Evolutionary conservation across 1,284 basidiomycete species (phyloP).

Genomic region (Nidula niveotomentosa): DNA sequence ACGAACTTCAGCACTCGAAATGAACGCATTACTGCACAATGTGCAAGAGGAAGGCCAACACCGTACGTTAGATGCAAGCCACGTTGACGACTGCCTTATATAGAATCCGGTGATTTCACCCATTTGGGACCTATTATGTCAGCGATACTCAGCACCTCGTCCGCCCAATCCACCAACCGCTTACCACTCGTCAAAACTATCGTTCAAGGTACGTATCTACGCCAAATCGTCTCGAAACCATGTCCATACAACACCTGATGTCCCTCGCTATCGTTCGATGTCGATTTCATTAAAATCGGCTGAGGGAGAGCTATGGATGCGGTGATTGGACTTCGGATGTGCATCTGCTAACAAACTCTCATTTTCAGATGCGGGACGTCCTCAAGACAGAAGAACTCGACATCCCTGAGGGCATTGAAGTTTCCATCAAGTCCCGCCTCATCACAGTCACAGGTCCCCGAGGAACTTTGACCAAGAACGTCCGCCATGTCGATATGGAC

Average conservation of each 20-base stretch:
- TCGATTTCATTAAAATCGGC: conserved; percentile 17
- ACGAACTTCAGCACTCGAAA: no score
- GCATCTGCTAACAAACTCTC: conserved; percentile 14
- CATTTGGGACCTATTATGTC: conserved; percentile 4
- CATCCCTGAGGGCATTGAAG: conserved; percentile 84
- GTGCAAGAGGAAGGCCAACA: no score
- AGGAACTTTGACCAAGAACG: conserved; percentile 87
- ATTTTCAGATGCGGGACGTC: conserved; percentile 82
- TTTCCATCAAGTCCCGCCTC: conserved; percentile 85
- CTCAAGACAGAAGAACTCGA: conserved; percentile 93
- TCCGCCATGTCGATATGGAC: conserved; percentile 97
- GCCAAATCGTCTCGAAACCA: conserved; percentile 8
- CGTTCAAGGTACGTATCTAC: conserved; percentile 35
- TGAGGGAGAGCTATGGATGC: conserved; percentile 32
- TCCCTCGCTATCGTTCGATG: conserved; percentile 12
- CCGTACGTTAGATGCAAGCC: no score
- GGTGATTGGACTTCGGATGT: conserved; percentile 25
- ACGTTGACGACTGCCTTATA: no score
- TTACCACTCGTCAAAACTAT: conserved; percentile 32
- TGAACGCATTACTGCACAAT: no score
- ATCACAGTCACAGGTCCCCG: conserved; percentile 91
- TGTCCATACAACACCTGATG: conserved; percentile 10
- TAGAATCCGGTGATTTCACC: no score
- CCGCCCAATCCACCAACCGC: conserved; percentile 14
- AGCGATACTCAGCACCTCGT: background rate